A percentile compares a stretch with the other conserved stretches of the same genome.
phyloP scores from a whole-genome alignment of 441 rosid species.

The Syzygium malaccense region DNA sequence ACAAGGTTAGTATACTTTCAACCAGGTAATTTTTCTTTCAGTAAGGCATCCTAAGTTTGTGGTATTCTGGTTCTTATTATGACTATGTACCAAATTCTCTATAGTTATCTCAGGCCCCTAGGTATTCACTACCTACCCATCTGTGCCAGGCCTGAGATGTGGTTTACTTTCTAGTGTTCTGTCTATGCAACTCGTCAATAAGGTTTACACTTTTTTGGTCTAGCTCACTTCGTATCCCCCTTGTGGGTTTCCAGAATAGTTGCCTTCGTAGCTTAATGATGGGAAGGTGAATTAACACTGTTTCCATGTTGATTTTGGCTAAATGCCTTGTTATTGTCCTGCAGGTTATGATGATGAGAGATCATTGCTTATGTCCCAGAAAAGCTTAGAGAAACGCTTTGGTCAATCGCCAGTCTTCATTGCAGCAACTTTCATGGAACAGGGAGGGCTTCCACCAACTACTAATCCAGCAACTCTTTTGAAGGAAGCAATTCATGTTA shows the following conservation, averaged over 20 bases:
- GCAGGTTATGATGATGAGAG: slow-evolving; percentile 5
- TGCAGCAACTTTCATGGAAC: slow-evolving; percentile 5
- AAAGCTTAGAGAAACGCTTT: slow-evolving; percentile 4
- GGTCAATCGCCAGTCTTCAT: slow-evolving; percentile 5
- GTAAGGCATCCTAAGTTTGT: background rate
- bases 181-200: background rate
- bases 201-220: background rate
- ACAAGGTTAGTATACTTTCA: background rate
- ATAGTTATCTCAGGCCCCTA: background rate
- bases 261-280: background rate
- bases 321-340: background rate
- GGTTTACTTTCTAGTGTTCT: background rate
- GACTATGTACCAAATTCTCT: background rate
- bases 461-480: slow-evolving; percentile 3
- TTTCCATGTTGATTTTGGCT: background rate
- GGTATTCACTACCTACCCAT: background rate
- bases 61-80: background rate
- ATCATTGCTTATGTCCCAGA: slow-evolving; percentile 1
- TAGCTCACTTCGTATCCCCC: background rate
- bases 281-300: background rate
- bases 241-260: background rate
- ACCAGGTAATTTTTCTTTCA: background rate
- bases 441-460: slow-evolving; percentile 1
- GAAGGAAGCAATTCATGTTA: slow-evolving; percentile 5
- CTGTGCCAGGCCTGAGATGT: background rate